Conservation (phyloP, 306 rosid species). For the barrel medic (Medicago truncatula) region MtrunA17r5.0-ANR NC_053048.1:53476001-53476500, state of each 20-base stretch:
- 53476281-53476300: background rate
- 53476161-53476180: too few relatives aligned
- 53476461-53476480: too few relatives aligned
- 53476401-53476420: background rate
- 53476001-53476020: too few relatives aligned
- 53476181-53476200: background rate
- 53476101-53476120: too few relatives aligned
- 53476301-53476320: conserved; percentile 8
- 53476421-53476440: background rate
- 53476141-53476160: too few relatives aligned
- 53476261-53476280: background rate
- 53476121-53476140: too few relatives aligned
- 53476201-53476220: background rate
- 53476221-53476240: background rate
- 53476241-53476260: too few relatives aligned
- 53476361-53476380: background rate
- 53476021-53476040: too few relatives aligned
- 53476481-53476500: too few relatives aligned
- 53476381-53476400: conserved; percentile 1
- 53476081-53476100: too few relatives aligned
- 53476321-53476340: conserved; percentile 10
- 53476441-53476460: background rate
- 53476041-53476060: too few relatives aligned
- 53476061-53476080: too few relatives aligned
- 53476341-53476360: conserved; percentile 31